Percentiles rank a stretch among this genome's conserved stretches.
Evolutionary conservation across 805 yeast genomes (phyloP).

Genomic region (Jamesozyma jinghongensis): DNA sequence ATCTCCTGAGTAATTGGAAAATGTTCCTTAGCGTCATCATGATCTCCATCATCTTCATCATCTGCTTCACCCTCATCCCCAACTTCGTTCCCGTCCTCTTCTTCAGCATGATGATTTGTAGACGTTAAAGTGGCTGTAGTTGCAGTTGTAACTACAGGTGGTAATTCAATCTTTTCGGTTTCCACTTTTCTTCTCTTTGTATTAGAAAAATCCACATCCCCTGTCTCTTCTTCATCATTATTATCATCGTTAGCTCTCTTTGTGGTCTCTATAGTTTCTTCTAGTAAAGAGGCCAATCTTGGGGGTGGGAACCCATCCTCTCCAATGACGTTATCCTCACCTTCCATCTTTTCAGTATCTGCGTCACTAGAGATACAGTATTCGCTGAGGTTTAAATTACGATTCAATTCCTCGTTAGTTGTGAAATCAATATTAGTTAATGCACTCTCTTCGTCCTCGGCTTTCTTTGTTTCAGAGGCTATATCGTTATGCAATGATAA

Average conservation of each 20-base stretch:
- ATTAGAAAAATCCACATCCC: neutral
- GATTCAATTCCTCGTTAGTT: constrained; percentile 35
- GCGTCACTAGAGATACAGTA: constrained; percentile 54
- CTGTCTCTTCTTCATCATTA: constrained; percentile 4
- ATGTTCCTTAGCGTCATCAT: constrained; percentile 25
- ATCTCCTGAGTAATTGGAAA: no score
- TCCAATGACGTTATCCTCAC: constrained; percentile 13
- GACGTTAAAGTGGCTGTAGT: neutral
- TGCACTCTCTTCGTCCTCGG: constrained; percentile 19
- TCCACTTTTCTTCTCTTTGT: constrained; percentile 6
- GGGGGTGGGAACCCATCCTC: constrained; percentile 14
- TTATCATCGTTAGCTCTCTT: neutral
- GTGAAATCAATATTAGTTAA: constrained; percentile 21
- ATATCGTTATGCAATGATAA: neutral
- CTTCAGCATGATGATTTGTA: neutral
- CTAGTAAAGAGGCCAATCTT: constrained; percentile 8
- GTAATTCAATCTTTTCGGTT: neutral
- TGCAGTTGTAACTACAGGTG: no score
- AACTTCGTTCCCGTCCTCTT: constrained; percentile 9
- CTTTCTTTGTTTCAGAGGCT: neutral
- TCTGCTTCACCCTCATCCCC: constrained; percentile 16
- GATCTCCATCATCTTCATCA: constrained; percentile 15
- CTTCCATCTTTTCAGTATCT: constrained; percentile 81
- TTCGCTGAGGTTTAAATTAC: constrained; percentile 38
- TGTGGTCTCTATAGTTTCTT: neutral